phyloP scores from a whole-genome alignment of 495 filamentous ascomycete genomes.

The Zalerion maritima region DNA sequence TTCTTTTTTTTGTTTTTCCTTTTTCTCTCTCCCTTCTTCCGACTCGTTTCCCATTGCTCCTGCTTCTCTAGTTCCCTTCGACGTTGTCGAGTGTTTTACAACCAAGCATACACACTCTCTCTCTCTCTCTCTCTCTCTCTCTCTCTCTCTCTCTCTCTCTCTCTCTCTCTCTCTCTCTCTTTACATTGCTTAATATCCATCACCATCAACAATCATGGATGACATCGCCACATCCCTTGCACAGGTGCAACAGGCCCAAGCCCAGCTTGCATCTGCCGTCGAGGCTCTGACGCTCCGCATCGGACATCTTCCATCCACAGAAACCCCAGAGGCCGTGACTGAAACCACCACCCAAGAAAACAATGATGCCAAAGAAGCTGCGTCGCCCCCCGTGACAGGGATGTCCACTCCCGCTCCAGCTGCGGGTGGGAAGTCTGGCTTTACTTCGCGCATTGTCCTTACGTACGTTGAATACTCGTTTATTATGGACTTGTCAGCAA shows the following conservation, averaged over 20 bases:
- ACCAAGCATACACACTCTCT: too few relatives aligned
- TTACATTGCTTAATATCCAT: too few relatives aligned
- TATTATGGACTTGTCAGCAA: background rate
- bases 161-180: too few relatives aligned
- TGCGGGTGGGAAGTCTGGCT: slow-evolving; percentile 13
- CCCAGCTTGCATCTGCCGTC: slow-evolving; percentile 43
- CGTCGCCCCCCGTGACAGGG: slow-evolving; percentile 11
- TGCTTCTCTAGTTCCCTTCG: too few relatives aligned
- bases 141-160: too few relatives aligned
- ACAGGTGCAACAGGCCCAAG: slow-evolving; percentile 40
- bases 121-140: too few relatives aligned
- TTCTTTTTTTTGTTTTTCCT: slow-evolving; percentile 3
- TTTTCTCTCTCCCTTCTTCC: too few relatives aligned
- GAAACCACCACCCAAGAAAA: slow-evolving; percentile 30
- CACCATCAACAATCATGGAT: too few relatives aligned
- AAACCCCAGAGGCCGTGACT: too few relatives aligned
- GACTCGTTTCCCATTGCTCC: too few relatives aligned
- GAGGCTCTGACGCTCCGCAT: slow-evolving; percentile 52
- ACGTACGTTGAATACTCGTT: slow-evolving; percentile 20
- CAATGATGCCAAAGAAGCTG: slow-evolving; percentile 37
- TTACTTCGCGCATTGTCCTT: slow-evolving; percentile 51
- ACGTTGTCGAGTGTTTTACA: too few relatives aligned
- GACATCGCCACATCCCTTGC: slow-evolving; percentile 38
- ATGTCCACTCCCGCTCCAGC: slow-evolving; percentile 7
- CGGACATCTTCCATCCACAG: slow-evolving; percentile 37